Base-by-base conservation (phyloP, 2,329 filamentous ascomycete genomes). In the Calonectria pteridis region DNA sequence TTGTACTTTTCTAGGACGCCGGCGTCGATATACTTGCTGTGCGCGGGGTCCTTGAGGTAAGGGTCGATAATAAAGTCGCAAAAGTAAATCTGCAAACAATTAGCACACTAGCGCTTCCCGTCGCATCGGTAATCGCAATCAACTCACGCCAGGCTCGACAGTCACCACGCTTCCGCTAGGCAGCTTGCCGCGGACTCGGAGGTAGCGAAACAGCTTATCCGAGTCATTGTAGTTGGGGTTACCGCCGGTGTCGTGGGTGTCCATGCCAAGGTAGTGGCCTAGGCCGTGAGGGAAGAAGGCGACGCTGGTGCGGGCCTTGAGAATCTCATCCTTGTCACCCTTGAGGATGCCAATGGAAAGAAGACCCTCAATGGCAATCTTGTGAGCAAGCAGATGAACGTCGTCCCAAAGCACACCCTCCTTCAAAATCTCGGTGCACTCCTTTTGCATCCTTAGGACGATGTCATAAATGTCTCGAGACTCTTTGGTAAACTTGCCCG, bases 231-330 rank as follows among this genome's bases (percentile, higher is more conserved):
- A 95, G 84, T 96, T 93, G 43, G 94, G 88, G 82, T 95, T 92
- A 28, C 94, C 94, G 74, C 94, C 94, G 0, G 92, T 94, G 81
- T 98, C 96, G 83, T 98, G 96, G 2, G 95, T 97, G 83, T 98
- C 96, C 89, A 98, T 93, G 75, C 96, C 96, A 13, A 98, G 87
- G 83, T 98, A 96, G 84, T 98, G 96, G 0, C 96, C 96, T 1
- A 98, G 87, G 0, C 96, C 96, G 83, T 98, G 96, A 1, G 96
- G 96, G 81, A 98, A 94, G 87, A 98, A 98, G 2, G 95, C 96
- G 29, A 94, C 92, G 80, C 94, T 96, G n/a, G 95, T 94, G 69
- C 95, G 90, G 53, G 91, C 91, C 77, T 92, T 89, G 74, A 97
- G 90, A 29, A 98, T 94, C 78, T 95, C 95, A 23, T 93, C 90